Base-by-base conservation (phyloP, 768 basidiomycete species). In the Boletus vinaceobasis region DNA sequence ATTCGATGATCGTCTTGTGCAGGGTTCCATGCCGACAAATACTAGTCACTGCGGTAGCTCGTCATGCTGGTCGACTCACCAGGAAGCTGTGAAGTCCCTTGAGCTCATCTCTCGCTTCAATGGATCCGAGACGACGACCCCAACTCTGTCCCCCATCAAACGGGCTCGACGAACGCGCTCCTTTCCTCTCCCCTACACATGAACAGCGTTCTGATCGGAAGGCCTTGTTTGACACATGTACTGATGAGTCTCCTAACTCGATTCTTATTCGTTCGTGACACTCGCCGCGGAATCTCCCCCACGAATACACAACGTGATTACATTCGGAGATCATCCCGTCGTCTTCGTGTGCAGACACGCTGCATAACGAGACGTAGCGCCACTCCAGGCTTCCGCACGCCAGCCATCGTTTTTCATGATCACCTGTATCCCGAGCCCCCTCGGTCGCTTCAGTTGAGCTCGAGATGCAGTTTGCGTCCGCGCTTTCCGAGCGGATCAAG, bases 11-110 rank as follows among this genome's bases (percentile, higher is more conserved):
- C 38, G 17, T 46, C 13, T 45, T n/a, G 40, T 43, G 19, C 53
- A 94, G 91, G 88, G 94, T 38, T 87, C 92, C 39, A 96, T 98
- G 93, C 95, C 95, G 1, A 98, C 95, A 0, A 96, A 98, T 88
- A 98, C 69, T 96, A 99, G 72, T 95, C 93, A 0, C 94, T 96
- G 2, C 84, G 93, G 23, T 98, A 87, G 67, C 86, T 99, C 55
- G 93, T 96, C 87, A 93, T 43, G 86, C 90, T 0, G 93, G 93
- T 15, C 81, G 93, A 42, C 86, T 23, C 23, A 83, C 33, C 80
- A 84, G 35, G 94, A 97, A 61, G 96, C 95, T 0, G 72, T 96
- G 35, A 82, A 89, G 60, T 86, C 86, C 0, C 79, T 99, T 0
- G 85, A 87, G 60, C 73, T 90, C 59, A 98, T 99, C 42, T 89